Evolutionary conservation across 371 early-diverging fungal species (phyloP), one percentile per base, ranked within the genome.

Genomic region (Mortierella sp.): DNA sequence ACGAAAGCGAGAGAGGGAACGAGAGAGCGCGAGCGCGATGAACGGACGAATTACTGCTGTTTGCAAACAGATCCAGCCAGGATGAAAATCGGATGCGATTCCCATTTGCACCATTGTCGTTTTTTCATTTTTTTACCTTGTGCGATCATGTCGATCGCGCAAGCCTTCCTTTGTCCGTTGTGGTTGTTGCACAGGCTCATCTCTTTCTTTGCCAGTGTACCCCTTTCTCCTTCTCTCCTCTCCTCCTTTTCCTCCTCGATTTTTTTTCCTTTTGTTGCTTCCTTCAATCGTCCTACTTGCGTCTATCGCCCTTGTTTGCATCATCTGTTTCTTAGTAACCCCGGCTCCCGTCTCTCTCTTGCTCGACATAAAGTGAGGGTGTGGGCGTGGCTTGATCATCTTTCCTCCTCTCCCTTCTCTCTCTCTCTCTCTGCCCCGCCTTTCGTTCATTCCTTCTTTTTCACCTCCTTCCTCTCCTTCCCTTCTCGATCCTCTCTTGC

Each of bases 21-120:
- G 16, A 75, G 26, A 69, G 54, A 53, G 50, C 43, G 24, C 16
- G 51, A 16, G 69, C 21, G 59, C 11, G 24, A 13, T 34, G 10
- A 37, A 48, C 11, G 46, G 48, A 28, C 10, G 40, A 37, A 40
- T 67, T 6, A 40, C 37, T 69, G 31, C 11, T 19, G 37, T 75
- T 82, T 75, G 67, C 61, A 70, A 82, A 75, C 67, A 78, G 70
- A 78, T 71, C 82, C 53, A 51, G 82, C 26, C 78, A 75, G 31
- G 71, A 82, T 82, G 64, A 16, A 72, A 80, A 80, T 71, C 67
- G 21, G 44, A 19, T 69, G 48, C 26, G 69, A 71, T 80, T 70
- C 28, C 71, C 61, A 71, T 64, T 51, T 28, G 26, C n/a, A 37
- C 46, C 54, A 21, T 67, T 16, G 37, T 10, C 51, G 37, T 57